Base-by-base conservation (phyloP, 345 rosid species). In the Aethionema arabicum region DNA sequence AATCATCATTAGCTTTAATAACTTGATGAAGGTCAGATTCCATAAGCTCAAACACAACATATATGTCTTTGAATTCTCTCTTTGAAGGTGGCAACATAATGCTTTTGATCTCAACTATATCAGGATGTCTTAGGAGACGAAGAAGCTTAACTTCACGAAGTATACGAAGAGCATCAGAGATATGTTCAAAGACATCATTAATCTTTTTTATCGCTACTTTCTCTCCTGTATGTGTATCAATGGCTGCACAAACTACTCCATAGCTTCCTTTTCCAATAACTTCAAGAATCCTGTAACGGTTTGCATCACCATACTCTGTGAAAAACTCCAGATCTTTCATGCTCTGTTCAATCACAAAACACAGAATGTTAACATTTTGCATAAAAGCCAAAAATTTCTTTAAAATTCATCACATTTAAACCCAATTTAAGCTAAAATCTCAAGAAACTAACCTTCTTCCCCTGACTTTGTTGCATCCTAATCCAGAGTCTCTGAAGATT, bases 21-120 rank as follows among this genome's bases (percentile, higher is more conserved):
- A 93, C 99, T 70, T 93, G 97, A 57, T 93, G 99, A 62, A 93
- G 91, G 68, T 95, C 99, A n/a, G 99, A 95, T 73, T 93, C 97
- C 97, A 95, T 90, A 38, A 95, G 95, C 90, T 95, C 97, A 79
- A 95, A 95, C 62, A 92, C 96, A 35, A 92, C 95, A 78, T 71
- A 89, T 31, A 92, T 90, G 66, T 95, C 99, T 74, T 66, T 88
- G 64, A 95, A 95, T 72, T 95, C 99, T 70, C 97, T 78, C 63
- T 88, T 90, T 0, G 99, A 90, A 31, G 97, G 95, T 6, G 96
- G 96, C 57, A 90, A 66, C 99, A 90, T 93, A 46, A 93, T 84
- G 70, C 95, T 81, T 74, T 90, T 93, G 52, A 93, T 90, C 51
- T 90, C 99, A 42, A 93, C 97, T 12, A 90, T 86, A 78, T 93